Evolutionary conservation across 78 protist species (phyloP).

Genomic region (Creolimax fragrantissima): DNA sequence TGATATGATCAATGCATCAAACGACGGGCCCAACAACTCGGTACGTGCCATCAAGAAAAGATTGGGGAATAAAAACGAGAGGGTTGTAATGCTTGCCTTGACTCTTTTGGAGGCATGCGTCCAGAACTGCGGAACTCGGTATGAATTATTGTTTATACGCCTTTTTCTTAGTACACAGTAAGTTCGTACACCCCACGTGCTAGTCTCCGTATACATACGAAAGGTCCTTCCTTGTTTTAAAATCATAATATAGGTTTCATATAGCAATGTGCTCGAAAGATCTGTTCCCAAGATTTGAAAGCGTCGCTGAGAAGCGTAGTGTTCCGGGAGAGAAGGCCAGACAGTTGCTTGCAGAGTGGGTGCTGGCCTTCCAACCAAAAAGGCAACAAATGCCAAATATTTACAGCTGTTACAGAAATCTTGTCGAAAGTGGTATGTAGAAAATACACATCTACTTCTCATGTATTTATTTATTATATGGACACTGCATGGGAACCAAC

Average conservation of each 20-base stretch:
- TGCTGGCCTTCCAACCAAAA: neutral
- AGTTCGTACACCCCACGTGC: no score
- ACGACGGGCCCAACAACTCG: constrained; percentile 9
- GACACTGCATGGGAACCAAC: no score
- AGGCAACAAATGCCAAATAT: neutral
- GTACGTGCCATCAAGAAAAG: neutral
- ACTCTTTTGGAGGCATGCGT: neutral
- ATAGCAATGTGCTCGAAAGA: neutral
- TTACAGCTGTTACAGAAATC: no score
- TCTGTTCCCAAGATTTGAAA: neutral
- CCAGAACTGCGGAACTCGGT: constrained; percentile 12
- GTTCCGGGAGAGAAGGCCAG: neutral
- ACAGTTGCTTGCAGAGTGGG: neutral
- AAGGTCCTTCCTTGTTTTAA: no score
- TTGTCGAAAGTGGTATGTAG: no score
- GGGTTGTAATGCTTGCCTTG: neutral
- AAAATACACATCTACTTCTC: no score
- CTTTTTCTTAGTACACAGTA: no score
- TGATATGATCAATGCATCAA: neutral
- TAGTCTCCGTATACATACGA: no score
- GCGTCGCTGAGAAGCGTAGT: neutral
- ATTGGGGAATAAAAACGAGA: neutral
- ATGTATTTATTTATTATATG: no score
- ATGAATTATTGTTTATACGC: no score
- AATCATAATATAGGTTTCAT: neutral